Conservation (phyloP, 192 early-diverging fungal genomes). For the Obelidium mucronatum region DNA sequence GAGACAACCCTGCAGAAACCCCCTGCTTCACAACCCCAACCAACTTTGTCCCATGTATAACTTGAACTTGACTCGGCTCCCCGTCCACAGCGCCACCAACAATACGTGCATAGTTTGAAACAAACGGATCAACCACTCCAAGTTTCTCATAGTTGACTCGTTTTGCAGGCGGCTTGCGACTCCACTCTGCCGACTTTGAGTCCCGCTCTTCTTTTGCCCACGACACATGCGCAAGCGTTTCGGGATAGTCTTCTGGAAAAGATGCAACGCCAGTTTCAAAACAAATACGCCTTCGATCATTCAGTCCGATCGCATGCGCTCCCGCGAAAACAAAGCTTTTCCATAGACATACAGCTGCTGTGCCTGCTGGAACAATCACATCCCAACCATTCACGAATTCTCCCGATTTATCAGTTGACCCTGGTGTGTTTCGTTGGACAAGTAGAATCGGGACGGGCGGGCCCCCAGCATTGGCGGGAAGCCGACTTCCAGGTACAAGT, state of each 20-base stretch:
- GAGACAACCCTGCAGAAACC: neutral
- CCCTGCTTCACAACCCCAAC: slow-evolving; percentile 1
- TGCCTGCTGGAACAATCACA: slow-evolving; percentile 74
- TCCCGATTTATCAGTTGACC: slow-evolving; percentile 49
- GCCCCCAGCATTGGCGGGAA: slow-evolving; percentile 68
- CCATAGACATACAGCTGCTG: slow-evolving; percentile 89
- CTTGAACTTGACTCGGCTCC: slow-evolving; percentile 17
- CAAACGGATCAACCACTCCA: slow-evolving; percentile 74
- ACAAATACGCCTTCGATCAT: slow-evolving; percentile 73
- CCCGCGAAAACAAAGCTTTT: slow-evolving; percentile 88
- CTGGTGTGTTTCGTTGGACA: slow-evolving; percentile 69
- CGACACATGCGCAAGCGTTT: slow-evolving; percentile 68
- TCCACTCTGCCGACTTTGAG: slow-evolving; percentile 58
- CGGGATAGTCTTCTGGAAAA: slow-evolving; percentile 89
- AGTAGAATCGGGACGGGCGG: slow-evolving; percentile 82
- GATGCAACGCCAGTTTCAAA: slow-evolving; percentile 79
- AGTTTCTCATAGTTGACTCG: slow-evolving; percentile 81
- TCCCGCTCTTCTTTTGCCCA: slow-evolving; percentile 53
- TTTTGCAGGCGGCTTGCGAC: slow-evolving; percentile 79
- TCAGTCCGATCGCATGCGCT: slow-evolving; percentile 77
- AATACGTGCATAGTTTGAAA: slow-evolving; percentile 61
- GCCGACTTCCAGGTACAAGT: slow-evolving; percentile 25
- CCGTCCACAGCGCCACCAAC: slow-evolving; percentile 38
- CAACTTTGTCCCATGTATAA: slow-evolving; percentile 4
- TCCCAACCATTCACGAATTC: slow-evolving; percentile 77